These are phyloP conservation scores for Desmodesmus armatus DNA, from an alignment of 139 green algal species.

Conservation along the genomic window DNA sequence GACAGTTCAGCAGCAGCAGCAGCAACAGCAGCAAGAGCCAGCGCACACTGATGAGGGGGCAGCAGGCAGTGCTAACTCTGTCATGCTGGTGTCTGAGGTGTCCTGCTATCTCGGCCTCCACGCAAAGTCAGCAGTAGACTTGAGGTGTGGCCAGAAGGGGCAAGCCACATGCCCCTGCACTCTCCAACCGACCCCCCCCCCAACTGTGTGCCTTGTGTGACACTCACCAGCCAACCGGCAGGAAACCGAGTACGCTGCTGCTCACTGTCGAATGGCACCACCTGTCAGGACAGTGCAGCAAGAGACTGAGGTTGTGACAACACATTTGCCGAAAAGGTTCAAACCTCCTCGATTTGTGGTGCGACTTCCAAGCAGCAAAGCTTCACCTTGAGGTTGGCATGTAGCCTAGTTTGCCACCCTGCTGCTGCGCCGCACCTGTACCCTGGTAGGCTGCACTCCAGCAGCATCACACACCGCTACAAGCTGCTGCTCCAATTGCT, in stretches of 20 bases:
- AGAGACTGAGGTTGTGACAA: background rate
- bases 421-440: no score
- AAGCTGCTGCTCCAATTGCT: constrained; percentile 2
- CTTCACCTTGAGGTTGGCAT: no score
- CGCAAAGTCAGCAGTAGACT: no score
- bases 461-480: background rate
- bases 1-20: background rate
- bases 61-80: no score
- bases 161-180: no score
- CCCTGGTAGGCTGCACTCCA: background rate
- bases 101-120: no score
- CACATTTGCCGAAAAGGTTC: background rate
- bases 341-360: background rate
- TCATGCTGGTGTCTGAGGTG: no score
- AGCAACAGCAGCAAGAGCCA: background rate
- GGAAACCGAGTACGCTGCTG: background rate
- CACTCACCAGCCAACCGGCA: background rate
- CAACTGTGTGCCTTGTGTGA: background rate
- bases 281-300: background rate
- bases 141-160: no score
- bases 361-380: background rate
- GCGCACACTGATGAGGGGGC: no score
- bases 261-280: background rate
- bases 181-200: no score
- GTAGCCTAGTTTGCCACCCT: no score